Evolutionary conservation across 371 early-diverging fungal species (phyloP), one percentile per base, ranked within the genome.

Genomic region (Phascolomyces articulosus): DNA sequence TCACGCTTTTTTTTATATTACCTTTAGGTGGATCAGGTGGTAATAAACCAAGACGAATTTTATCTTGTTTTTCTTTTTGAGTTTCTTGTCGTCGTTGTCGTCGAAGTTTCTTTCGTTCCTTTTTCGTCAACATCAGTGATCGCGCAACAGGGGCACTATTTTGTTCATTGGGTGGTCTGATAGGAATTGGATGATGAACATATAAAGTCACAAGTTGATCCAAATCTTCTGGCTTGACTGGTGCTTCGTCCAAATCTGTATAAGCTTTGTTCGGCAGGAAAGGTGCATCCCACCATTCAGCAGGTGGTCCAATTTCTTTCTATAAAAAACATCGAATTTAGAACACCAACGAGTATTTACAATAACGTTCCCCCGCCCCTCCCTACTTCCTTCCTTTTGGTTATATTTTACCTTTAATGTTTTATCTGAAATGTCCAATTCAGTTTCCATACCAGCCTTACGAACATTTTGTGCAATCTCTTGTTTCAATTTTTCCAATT

Each of bases 201-300:
- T 93, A 91, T 15, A 85, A 74, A 0, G 94, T 94, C 20, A 96
- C 84, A 23, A 91, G 73, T 16, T 89, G 83, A 49, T 87, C 87
- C 8, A 72, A 64, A 11, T 75, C 61, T 27, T 69, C 73, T 31
- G 77, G 70, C 40, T 80, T 78, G 27, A 77, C 74, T 9, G 71
- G 69, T 28, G 70, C 72, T 20, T 61, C 21, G 54, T 81, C 73
- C 62, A 91, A 71, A 64, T 89, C 88, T 21, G 85, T 87, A 70
- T 95, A 95, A 11, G 88, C 77, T 58, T 85, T 87, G 66, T 90
- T 88, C 9, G 85, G 77, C 9, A 95, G 82, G 28, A 97, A 85
- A 9, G 89, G 93, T 28, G 86, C 86, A 83, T 98, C 98, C 99
- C 98, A 98, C 99, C 98, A 97, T 74, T 97, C 99, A 4, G 92